These are phyloP conservation scores for Tylopilus balloui DNA, from an alignment of 768 basidiomycete species.

Conservation along the genomic window DNA sequence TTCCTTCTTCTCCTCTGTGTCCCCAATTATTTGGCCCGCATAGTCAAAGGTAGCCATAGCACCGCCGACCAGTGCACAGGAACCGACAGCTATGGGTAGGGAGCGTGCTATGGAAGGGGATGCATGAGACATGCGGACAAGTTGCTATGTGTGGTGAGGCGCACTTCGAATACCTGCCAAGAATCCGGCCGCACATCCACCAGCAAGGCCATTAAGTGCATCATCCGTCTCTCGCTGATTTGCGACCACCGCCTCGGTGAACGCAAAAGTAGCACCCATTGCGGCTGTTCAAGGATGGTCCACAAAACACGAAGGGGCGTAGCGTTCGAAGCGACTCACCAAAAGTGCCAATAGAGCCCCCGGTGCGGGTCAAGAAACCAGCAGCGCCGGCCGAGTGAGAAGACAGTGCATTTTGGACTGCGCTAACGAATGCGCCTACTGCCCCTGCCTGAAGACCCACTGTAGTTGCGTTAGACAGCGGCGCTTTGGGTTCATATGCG, in stretches of 20 bases:
- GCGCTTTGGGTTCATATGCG: slow-evolving; percentile 47
- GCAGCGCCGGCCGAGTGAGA: slow-evolving; percentile 74
- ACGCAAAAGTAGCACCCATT: slow-evolving; percentile 83
- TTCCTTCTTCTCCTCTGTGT: slow-evolving; percentile 46
- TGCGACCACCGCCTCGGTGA: slow-evolving; percentile 75
- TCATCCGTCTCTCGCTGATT: slow-evolving; percentile 80
- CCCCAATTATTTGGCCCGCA: slow-evolving; percentile 58
- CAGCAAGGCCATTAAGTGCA: slow-evolving; percentile 75
- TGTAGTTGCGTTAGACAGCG: slow-evolving; percentile 51
- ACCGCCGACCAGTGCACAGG: slow-evolving; percentile 74
- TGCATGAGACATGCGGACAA: slow-evolving; percentile 11
- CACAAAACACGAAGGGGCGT: not conserved
- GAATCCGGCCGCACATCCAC: slow-evolving; percentile 92
- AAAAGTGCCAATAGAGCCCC: slow-evolving; percentile 88
- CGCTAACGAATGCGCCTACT: slow-evolving; percentile 65
- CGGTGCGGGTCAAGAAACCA: slow-evolving; percentile 83
- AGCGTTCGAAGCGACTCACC: slow-evolving; percentile 46
- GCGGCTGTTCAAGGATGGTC: slow-evolving; percentile 51
- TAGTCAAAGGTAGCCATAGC: slow-evolving; percentile 80
- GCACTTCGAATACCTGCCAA: slow-evolving; percentile 80
- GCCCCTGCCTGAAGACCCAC: slow-evolving; percentile 61
- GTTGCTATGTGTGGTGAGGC: slow-evolving; percentile 14
- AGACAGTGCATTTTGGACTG: slow-evolving; percentile 76
- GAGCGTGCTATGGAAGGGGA: slow-evolving; percentile 60
- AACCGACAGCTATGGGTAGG: slow-evolving; percentile 73